These are phyloP conservation scores for Neurospora sp. DNA, from an alignment of 495 filamentous ascomycete species.

Conservation along the genomic window DNA sequence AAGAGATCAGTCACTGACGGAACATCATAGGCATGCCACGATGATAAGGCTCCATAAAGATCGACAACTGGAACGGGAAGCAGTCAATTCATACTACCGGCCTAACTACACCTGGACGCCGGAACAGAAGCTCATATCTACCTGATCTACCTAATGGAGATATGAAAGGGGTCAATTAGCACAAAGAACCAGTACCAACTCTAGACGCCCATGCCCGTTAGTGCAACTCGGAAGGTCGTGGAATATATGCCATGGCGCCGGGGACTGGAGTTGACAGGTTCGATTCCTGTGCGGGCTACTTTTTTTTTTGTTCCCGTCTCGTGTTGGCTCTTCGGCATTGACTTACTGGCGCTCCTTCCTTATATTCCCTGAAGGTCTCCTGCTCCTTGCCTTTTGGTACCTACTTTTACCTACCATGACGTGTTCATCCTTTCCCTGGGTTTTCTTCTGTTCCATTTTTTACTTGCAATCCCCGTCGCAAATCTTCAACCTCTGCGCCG, in stretches of 20 bases:
- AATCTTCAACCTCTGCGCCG: not conserved
- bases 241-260: too few relatives aligned
- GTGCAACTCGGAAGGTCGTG: too few relatives aligned
- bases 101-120: not conserved
- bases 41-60: not conserved
- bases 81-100: not conserved
- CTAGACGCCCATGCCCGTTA: not conserved
- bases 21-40: not conserved
- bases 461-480: not conserved
- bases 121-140: not conserved
- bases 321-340: not conserved
- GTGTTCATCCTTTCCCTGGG: not conserved
- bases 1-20: not conserved
- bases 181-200: not conserved
- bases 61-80: not conserved
- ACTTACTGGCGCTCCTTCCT: not conserved
- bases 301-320: too few relatives aligned
- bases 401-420: not conserved
- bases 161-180: not conserved
- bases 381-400: not conserved
- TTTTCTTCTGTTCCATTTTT: not conserved
- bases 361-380: not conserved
- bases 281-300: too few relatives aligned
- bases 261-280: too few relatives aligned
- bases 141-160: not conserved